These are phyloP conservation scores for Aschersonia sp. DNA, from an alignment of 2,329 filamentous ascomycete genomes.

Conservation along the genomic window DNA sequence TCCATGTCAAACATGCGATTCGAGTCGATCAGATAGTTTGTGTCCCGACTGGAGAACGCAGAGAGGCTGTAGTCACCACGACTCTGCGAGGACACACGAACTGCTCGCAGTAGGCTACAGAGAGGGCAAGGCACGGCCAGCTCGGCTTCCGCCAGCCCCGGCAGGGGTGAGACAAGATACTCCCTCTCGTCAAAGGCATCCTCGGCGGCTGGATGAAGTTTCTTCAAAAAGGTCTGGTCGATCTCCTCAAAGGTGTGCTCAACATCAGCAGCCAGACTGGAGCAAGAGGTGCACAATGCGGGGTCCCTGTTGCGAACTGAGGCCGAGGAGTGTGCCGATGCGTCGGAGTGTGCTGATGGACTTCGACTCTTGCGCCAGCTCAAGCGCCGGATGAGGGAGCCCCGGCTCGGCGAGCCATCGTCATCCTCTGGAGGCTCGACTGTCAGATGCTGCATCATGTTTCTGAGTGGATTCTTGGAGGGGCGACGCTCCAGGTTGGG, in stretches of 20 bases:
- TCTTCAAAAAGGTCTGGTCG: slow-evolving; percentile 14
- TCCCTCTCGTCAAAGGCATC: slow-evolving; percentile 18
- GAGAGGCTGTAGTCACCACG: slow-evolving; percentile 16
- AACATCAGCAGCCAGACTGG: slow-evolving; percentile 18
- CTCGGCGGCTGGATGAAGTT: slow-evolving; percentile 13
- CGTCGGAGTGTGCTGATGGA: slow-evolving; percentile 18
- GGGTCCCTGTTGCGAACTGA: slow-evolving; percentile 14
- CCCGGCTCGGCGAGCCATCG: slow-evolving; percentile 12
- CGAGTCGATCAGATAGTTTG: slow-evolving; percentile 18
- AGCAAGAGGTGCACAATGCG: slow-evolving; percentile 15
- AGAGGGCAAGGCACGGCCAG: slow-evolving; percentile 19
- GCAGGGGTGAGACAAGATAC: slow-evolving; percentile 13
- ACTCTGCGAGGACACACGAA: slow-evolving; percentile 16
- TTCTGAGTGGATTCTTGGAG: slow-evolving; percentile 19
- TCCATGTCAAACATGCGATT: slow-evolving; percentile 16
- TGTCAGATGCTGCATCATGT: slow-evolving; percentile 23
- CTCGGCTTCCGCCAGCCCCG: slow-evolving; percentile 16
- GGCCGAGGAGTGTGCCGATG: slow-evolving; percentile 6
- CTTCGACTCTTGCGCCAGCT: slow-evolving; percentile 21
- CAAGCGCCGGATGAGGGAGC: slow-evolving; percentile 19
- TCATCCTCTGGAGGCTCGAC: slow-evolving; percentile 16
- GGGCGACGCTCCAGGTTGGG: slow-evolving; percentile 15
- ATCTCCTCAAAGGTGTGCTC: slow-evolving; percentile 17
- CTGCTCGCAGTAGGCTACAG: slow-evolving; percentile 18
- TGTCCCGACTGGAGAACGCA: slow-evolving; percentile 19